Base-by-base conservation (phyloP, 2,329 filamentous ascomycete species). In the Fusarium sacchari region DNA sequence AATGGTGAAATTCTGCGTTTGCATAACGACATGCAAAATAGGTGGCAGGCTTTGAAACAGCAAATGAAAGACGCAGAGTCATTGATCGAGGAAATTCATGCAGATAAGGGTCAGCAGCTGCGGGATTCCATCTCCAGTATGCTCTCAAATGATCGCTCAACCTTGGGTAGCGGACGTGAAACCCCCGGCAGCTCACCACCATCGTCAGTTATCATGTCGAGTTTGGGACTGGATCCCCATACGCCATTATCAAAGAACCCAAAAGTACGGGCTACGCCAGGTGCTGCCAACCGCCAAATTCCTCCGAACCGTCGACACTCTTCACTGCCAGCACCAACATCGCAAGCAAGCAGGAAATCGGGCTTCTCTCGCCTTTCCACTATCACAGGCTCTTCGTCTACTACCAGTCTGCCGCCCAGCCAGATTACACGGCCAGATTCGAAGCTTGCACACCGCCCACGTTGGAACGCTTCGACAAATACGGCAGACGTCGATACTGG, bases 81-180 rank as follows among this genome's bases (percentile, higher is more conserved):
- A 12, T 84, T 89, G 22, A 81, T 98, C 37, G 94, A 96, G 64
- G 94, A 97, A 60, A 85, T 95, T 5, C 88, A 92, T 56, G 82
- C 84, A 13, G 88, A 90, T 58, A 88, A 88, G 72, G 91, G 89
- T 59, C 93, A 95, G 79, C 93, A 96, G 76, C 86, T 98, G 55
- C 90, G 96, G 52, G 96, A 98, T 81, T 98, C 96, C 0, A 92
- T 98, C 64, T 98, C 95, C 1, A 98, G 94, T 76, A 94, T 98
- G 82, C 86, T 97, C 7, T 97, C 94, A 5, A 93, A 93, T 74
- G 94, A 97, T 79, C 88, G 90, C 59, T 95, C 93, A 5, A 89
- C 91, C 6, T 83, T 89, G 15, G 91, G 88, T 70, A 96, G 93
- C 77, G 88, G 89, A 52, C 83, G 91, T 50, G 94, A 92, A 39